These are phyloP conservation scores for Leccinellum luteum DNA, from an alignment of 768 basidiomycete genomes.

Conservation along the genomic window DNA sequence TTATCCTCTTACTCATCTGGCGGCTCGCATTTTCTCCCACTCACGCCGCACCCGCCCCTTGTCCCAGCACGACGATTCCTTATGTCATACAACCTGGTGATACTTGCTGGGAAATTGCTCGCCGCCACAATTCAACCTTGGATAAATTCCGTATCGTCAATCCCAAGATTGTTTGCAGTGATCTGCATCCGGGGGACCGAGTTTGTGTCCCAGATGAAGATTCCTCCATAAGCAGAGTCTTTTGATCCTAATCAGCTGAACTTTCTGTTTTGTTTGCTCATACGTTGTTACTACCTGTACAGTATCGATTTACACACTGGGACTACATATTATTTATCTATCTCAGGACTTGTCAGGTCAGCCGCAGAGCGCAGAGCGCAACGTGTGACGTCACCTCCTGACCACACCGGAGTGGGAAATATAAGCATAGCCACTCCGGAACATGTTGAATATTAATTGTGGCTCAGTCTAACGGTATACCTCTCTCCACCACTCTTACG, in stretches of 20 bases:
- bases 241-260: constrained; percentile 10
- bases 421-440: constrained; percentile 19
- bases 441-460: constrained; percentile 21
- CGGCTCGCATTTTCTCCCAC: constrained; percentile 48
- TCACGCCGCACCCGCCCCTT: constrained; percentile 22
- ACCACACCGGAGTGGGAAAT: constrained; percentile 8
- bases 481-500: constrained; percentile 10
- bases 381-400: constrained; percentile 20
- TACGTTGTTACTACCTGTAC: constrained; percentile 21
- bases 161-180: constrained; percentile 51
- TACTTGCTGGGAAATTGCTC: constrained; percentile 63
- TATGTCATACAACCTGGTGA: constrained; percentile 59
- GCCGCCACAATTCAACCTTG: constrained; percentile 44
- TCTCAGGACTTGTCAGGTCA: not conserved
- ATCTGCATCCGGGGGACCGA: constrained; percentile 55
- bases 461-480: constrained; percentile 8
- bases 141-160: constrained; percentile 55
- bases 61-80: constrained; percentile 36
- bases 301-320: constrained; percentile 6
- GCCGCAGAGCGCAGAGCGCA: not conserved
- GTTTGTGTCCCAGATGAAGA: constrained; percentile 53
- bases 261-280: not conserved
- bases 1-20: constrained; percentile 61
- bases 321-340: constrained; percentile 4
- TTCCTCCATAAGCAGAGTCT: constrained; percentile 33